Conservation (phyloP, 805 yeast genomes). For the Saccharomycopsis fermentans region DNA sequence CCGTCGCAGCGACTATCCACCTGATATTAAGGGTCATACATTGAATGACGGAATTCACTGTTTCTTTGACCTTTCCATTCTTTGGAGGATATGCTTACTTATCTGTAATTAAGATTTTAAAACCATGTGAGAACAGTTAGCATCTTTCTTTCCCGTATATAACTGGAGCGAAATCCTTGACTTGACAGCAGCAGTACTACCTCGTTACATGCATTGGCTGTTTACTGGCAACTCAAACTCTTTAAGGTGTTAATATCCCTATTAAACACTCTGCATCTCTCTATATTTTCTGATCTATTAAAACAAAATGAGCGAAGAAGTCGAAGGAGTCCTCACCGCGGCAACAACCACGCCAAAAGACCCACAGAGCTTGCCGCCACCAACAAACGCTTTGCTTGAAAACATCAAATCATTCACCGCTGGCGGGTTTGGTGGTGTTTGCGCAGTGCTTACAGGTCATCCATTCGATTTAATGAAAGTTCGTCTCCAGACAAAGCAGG, state of each 20-base stretch:
- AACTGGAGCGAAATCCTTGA: no score
- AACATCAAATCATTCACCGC: constrained; percentile 81
- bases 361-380: not conserved
- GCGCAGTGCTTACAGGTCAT: constrained; percentile 93
- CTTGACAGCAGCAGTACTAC: not conserved
- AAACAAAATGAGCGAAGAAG: constrained; percentile 11
- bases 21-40: not conserved
- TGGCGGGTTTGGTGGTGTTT: constrained; percentile 95
- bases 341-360: not conserved
- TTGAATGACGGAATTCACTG: not conserved
- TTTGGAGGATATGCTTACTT: not conserved
- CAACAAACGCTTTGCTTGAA: constrained; percentile 34
- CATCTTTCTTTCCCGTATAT: no score
- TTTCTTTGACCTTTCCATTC: not conserved
- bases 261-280: no score
- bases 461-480: constrained; percentile 94
- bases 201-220: no score
- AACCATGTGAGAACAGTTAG: no score
- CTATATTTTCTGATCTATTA: no score
- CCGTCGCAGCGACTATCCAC: not conserved
- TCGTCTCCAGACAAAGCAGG: constrained; percentile 72
- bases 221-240: no score
- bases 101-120: no score
- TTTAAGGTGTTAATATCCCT: no score
- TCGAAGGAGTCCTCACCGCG: constrained; percentile 5